Evolutionary conservation across 345 rosid genomes (phyloP).

Genomic region (Citrus glauca): DNA sequence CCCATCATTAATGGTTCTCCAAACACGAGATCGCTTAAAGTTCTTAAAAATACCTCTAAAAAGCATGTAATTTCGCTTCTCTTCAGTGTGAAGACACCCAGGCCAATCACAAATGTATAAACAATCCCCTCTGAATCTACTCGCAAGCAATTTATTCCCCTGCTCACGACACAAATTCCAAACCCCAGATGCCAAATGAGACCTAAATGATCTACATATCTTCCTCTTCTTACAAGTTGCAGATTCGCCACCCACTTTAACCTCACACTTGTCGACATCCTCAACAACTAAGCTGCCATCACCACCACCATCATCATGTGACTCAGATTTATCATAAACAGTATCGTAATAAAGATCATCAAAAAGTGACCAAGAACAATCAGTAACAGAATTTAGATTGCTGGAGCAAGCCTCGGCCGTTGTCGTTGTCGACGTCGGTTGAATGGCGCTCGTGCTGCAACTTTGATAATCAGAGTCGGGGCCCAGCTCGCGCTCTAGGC

Average conservation of each 20-base stretch:
- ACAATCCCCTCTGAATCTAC: conserved; percentile 84
- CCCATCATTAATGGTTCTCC: conserved; percentile 86
- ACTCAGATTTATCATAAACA: conserved; percentile 43
- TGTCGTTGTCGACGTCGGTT: not conserved
- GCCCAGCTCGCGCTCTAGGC: conserved; percentile 88
- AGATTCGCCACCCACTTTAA: conserved; percentile 24
- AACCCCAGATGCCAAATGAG: conserved; percentile 69
- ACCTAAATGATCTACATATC: conserved; percentile 38
- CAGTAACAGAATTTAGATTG: conserved; percentile 12
- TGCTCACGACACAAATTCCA: conserved; percentile 86
- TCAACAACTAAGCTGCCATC: not conserved
- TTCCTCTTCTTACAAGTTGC: conserved; percentile 45
- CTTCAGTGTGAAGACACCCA: conserved; percentile 74
- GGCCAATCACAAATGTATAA: conserved; percentile 94
- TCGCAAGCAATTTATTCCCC: conserved; percentile 83
- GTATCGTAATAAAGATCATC: conserved; percentile 83
- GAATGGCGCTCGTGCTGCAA: not conserved
- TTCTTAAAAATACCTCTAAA: conserved; percentile 90
- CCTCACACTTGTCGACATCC: conserved; percentile 22
- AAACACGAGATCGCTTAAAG: conserved; percentile 72
- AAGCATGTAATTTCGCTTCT: conserved; percentile 85
- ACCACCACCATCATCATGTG: conserved; percentile 5
- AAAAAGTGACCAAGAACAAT: conserved; percentile 64
- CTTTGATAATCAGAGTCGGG: conserved; percentile 44
- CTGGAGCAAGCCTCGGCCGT: conserved; percentile 15